Base-by-base conservation (phyloP, 1,139 yeast species). In the Zygoascus meyerae region DNA sequence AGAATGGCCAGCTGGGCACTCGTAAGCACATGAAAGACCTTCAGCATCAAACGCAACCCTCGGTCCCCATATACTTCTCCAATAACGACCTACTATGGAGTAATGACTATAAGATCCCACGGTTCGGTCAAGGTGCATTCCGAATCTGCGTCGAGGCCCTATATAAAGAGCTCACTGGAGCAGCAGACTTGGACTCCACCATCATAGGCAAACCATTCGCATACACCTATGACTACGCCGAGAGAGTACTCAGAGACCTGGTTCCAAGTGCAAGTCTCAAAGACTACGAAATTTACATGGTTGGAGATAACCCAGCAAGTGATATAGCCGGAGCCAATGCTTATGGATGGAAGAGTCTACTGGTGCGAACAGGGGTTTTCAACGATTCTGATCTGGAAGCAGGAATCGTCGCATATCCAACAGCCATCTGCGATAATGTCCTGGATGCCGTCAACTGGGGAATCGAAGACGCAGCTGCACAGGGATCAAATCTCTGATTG, bases 91-190 rank as follows among this genome's bases (percentile, higher is more conserved):
- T 89, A 61, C 63, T 86, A 42, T 92, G 97, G 96, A 89, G 96
- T 8, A 87, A 86, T 61, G 90, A 84, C 61, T 90, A 83, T 64
- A 66, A 66, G 9, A 66, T 83, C 50, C 89, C 95, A 12, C 73
- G 98, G 49, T 86, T 86, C 60, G 97, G 97, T 3, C 96, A 89
- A 68, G 97, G 97, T 21, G 95, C 94, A 1, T 83, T 86, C 58
- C 72, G 94, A 49, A 74, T 79, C 48, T 70, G 79, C 41, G 69
- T 85, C 4, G 85, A 83, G 58, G 68, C 78, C 4, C 65, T 90
- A 44, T 87, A 86, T 61, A 66, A 72, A 39, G 78, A 78, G 45
- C 63, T 75, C 40, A 82, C 84, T 42, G 73, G 77, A n/a, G 67
- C 71, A 7, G 62, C 68, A 37, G 60, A 66, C 8, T 67, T 89